phyloP scores from a whole-genome alignment of 441 rosid genomes.

The Erodium trifolium region DNA sequence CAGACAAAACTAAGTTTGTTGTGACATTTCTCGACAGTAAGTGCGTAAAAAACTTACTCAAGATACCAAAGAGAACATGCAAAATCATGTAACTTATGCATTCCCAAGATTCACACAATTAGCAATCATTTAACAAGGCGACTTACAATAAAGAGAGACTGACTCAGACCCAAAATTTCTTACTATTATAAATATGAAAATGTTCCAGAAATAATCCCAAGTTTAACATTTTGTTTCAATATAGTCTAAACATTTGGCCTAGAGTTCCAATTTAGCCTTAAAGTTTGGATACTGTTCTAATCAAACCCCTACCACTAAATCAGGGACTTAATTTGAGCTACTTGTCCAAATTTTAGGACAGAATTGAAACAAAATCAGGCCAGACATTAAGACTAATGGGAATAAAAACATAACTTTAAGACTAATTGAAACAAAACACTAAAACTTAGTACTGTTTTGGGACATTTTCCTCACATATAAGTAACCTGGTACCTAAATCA shows the following conservation, averaged over 20 bases:
- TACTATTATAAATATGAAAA: background rate
- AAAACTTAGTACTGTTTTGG: background rate
- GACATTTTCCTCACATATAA: background rate
- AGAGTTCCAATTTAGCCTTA: background rate
- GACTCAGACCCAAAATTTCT: background rate
- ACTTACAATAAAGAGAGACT: background rate
- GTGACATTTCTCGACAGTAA: background rate
- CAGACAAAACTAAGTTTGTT: background rate
- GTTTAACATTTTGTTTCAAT: background rate
- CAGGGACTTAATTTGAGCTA: background rate
- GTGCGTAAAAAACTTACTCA: no score
- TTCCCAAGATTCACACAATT: no score
- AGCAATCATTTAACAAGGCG: no score
- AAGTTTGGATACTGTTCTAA: background rate
- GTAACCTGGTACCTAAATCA: background rate
- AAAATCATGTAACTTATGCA: background rate
- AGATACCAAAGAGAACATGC: background rate
- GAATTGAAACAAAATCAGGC: background rate
- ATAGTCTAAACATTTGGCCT: background rate
- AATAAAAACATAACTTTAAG: background rate
- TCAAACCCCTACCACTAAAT: no score
- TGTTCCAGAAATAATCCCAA: background rate
- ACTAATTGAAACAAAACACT: background rate
- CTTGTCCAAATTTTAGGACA: background rate
- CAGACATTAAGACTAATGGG: background rate